Conservation (phyloP, 495 filamentous ascomycete species). For the Massariosphaeria phaeospora region DNA sequence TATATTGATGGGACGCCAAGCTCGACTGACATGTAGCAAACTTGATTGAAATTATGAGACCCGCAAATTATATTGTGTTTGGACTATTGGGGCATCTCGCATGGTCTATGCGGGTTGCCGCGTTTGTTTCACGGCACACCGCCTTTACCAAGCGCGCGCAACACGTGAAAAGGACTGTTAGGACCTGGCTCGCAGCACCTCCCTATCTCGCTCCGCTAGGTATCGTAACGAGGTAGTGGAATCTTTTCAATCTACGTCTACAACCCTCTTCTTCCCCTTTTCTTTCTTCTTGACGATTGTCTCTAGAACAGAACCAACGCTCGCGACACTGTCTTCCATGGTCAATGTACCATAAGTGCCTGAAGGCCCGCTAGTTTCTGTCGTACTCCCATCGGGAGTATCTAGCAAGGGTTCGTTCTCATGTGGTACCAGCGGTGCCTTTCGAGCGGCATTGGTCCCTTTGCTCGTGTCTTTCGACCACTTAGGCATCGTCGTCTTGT, state of each 20-base stretch:
- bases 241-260: slow-evolving; percentile 17
- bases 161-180: no score
- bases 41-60: no score
- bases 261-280: slow-evolving; percentile 24
- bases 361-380: slow-evolving; percentile 7
- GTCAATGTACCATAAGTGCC: slow-evolving; percentile 4
- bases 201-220: no score
- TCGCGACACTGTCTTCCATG: slow-evolving; percentile 10
- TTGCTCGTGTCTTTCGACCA: slow-evolving; percentile 4
- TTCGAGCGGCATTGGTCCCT: neutral
- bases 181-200: no score
- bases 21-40: no score
- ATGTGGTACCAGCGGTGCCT: neutral
- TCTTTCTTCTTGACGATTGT: slow-evolving; percentile 24
- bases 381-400: slow-evolving; percentile 16
- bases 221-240: no score
- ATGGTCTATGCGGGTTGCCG: no score
- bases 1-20: no score
- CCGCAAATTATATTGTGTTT: no score
- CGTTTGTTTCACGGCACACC: no score
- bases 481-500: slow-evolving; percentile 1
- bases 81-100: no score
- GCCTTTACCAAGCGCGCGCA: no score
- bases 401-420: slow-evolving; percentile 1
- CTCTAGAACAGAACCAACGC: slow-evolving; percentile 9